These are phyloP conservation scores for Aspergillus viridinutans DNA, from an alignment of 2,329 filamentous ascomycete species.

Conservation along the genomic window DNA sequence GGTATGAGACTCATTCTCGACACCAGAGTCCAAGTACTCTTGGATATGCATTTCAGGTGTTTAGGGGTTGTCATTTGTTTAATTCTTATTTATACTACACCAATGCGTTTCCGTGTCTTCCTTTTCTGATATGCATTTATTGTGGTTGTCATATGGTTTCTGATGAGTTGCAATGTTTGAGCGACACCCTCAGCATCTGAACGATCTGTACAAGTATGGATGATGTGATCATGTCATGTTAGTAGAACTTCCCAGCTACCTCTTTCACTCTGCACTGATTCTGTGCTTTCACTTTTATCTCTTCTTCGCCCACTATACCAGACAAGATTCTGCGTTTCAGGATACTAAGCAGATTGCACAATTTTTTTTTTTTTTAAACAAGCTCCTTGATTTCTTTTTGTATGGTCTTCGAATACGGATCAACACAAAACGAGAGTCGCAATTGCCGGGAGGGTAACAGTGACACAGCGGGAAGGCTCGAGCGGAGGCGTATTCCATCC, in stretches of 20 bases:
- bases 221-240: slow-evolving; percentile 18
- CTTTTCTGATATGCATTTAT: background rate
- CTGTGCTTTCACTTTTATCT: background rate
- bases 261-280: background rate
- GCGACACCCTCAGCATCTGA: background rate
- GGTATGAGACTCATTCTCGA: background rate
- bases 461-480: too few species aligned
- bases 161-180: background rate
- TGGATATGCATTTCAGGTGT: slow-evolving; percentile 18
- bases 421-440: background rate
- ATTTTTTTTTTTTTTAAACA: too few species aligned
- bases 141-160: background rate
- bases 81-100: slow-evolving; percentile 3
- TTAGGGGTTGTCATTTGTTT: slow-evolving; percentile 5
- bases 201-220: slow-evolving; percentile 18
- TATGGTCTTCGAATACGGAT: background rate
- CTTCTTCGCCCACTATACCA: background rate
- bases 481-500: too few species aligned
- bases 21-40: background rate
- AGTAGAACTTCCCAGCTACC: slow-evolving; percentile 11
- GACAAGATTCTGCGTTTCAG: background rate
- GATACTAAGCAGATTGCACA: background rate
- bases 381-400: background rate
- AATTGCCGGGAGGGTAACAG: too few species aligned
- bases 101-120: slow-evolving; percentile 5